Evolutionary conservation across 352 stramenopile genomes (phyloP).

Genomic region (Globisporangium lucens): DNA sequence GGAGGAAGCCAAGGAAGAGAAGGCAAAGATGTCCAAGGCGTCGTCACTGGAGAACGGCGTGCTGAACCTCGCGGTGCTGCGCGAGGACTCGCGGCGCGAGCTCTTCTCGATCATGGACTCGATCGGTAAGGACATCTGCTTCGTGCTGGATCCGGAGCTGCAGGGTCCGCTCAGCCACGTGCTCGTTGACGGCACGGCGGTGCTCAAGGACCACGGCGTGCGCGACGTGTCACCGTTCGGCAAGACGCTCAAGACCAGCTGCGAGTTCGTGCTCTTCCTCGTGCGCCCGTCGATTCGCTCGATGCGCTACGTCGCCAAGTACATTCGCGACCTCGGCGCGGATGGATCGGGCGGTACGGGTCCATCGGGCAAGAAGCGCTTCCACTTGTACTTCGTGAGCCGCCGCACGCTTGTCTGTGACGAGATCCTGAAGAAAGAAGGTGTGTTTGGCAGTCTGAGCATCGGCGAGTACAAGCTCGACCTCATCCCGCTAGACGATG

Average conservation of each 20-base stretch:
- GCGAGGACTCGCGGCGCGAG: conserved; percentile 79
- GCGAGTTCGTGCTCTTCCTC: conserved; percentile 89
- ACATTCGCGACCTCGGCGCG: conserved; percentile 56
- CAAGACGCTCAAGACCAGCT: conserved; percentile 74
- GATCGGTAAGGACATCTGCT: conserved; percentile 85
- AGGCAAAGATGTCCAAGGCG: conserved; percentile 64
- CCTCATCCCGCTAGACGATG: conserved; percentile 94
- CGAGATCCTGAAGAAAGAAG: conserved; percentile 89
- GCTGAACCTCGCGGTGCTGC: conserved; percentile 83
- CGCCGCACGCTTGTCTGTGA: conserved; percentile 90
- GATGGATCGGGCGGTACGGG: conserved; percentile 23
- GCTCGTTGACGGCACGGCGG: conserved; percentile 79
- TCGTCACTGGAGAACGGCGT: conserved; percentile 80
- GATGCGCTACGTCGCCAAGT: conserved; percentile 82
- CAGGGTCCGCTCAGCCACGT: conserved; percentile 83
- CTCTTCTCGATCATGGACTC: conserved; percentile 83
- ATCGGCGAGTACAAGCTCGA: conserved; percentile 92
- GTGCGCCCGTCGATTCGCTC: conserved; percentile 71
- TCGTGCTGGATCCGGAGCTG: conserved; percentile 84
- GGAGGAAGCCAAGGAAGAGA: not conserved
- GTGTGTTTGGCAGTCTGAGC: conserved; percentile 82
- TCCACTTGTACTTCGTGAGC: conserved; percentile 89
- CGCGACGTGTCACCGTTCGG: conserved; percentile 83
- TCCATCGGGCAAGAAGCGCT: conserved; percentile 57
- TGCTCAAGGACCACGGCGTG: conserved; percentile 85